Conservation (phyloP, 2,329 filamentous ascomycete species). For the Lachnellula hyalina region DNA sequence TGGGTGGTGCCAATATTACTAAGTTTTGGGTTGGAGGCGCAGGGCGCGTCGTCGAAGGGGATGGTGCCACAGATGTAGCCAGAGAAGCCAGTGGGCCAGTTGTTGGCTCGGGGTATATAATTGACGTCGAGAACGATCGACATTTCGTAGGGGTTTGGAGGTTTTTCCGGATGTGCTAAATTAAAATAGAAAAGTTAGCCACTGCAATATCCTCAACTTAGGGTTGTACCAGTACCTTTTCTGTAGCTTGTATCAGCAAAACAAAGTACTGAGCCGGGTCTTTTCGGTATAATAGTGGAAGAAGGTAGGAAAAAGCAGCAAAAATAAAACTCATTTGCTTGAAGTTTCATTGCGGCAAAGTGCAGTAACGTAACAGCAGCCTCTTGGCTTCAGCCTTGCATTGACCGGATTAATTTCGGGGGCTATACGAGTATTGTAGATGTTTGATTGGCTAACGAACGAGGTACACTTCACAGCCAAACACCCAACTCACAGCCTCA, state of each 20-base stretch:
- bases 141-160: neutral
- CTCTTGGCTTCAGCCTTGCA: no score
- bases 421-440: neutral
- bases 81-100: neutral
- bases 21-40: neutral
- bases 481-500: neutral
- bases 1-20: neutral
- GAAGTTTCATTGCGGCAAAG: no score
- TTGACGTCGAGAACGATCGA: neutral
- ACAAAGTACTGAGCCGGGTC: no score
- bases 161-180: neutral
- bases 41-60: neutral
- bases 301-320: no score
- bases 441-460: neutral
- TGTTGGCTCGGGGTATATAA: neutral
- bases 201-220: neutral
- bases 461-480: neutral
- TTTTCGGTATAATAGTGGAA: no score
- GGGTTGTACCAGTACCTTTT: neutral
- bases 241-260: no score
- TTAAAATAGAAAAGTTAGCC: neutral
- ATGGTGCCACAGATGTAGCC: constrained; percentile 3
- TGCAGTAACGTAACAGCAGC: no score
- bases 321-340: no score
- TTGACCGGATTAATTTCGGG: no score